Evolutionary conservation across 2,329 filamentous ascomycete genomes (phyloP).

Genomic region (Fusarium sp.): DNA sequence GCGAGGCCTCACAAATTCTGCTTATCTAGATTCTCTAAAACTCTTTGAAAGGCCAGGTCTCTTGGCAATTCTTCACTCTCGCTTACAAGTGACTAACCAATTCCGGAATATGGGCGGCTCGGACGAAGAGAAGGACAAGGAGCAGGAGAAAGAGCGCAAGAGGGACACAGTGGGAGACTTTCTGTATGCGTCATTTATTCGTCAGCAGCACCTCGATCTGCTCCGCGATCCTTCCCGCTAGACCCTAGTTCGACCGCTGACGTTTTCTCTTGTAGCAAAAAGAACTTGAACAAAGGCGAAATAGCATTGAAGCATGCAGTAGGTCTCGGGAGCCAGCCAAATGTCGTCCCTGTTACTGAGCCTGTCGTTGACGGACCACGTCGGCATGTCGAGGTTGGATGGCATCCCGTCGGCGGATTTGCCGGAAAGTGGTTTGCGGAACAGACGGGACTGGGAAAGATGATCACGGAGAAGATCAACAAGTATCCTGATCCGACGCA

Average conservation of each 20-base stretch:
- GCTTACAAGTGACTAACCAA: not conserved
- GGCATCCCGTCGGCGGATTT: conserved; percentile 66
- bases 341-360: conserved; percentile 43
- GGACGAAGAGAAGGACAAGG: conserved; percentile 24
- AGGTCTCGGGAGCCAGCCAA: conserved; percentile 47
- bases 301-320: conserved; percentile 49
- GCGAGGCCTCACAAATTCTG: not conserved
- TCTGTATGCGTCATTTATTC: conserved; percentile 44
- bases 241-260: not conserved
- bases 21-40: not conserved
- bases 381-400: conserved; percentile 60
- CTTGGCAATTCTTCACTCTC: not conserved
- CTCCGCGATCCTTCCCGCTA: not conserved
- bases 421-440: conserved; percentile 69
- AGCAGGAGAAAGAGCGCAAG: conserved; percentile 40
- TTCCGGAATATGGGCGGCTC: conserved; percentile 6
- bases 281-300: conserved; percentile 49
- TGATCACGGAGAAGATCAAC: conserved; percentile 64
- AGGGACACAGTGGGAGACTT: conserved; percentile 47
- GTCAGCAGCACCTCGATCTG: not conserved
- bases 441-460: conserved; percentile 62
- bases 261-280: conserved; percentile 32
- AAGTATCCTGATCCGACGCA: conserved; percentile 67
- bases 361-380: conserved; percentile 44
- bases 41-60: not conserved